Conservation (phyloP, 768 basidiomycete species). For the Neoboletus brunneissimus region DNA sequence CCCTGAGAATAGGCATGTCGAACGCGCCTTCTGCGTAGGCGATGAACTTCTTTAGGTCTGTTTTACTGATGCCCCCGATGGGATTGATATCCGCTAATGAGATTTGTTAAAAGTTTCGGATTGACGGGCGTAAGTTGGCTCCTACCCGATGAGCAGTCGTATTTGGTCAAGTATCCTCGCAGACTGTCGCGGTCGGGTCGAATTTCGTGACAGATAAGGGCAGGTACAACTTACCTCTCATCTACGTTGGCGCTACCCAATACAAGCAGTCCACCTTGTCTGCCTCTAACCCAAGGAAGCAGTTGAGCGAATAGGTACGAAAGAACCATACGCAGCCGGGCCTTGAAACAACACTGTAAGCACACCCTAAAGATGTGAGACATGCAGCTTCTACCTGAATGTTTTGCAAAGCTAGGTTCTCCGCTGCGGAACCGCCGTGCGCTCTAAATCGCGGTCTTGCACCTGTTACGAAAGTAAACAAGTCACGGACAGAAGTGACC, state of each 20-base stretch:
- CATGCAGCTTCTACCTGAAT: conserved; percentile 61
- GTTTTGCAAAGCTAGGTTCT: conserved; percentile 96
- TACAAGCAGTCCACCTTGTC: conserved; percentile 82
- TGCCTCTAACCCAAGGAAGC: conserved; percentile 86
- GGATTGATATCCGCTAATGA: conserved; percentile 90
- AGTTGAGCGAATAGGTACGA: conserved; percentile 95
- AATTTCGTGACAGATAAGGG: not conserved
- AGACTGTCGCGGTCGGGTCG: conserved; percentile 49
- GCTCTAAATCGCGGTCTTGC: conserved; percentile 71
- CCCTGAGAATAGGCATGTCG: conserved; percentile 77
- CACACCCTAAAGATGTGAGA: not conserved
- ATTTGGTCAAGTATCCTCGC: conserved; percentile 96
- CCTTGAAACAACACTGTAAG: conserved; percentile 43
- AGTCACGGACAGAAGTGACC: conserved; percentile 76
- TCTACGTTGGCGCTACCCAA: conserved; percentile 99
- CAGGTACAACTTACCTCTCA: conserved; percentile 63
- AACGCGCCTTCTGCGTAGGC: conserved; percentile 76
- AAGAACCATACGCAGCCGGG: conserved; percentile 90
- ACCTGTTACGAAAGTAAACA: conserved; percentile 83
- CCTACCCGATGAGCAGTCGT: conserved; percentile 89
- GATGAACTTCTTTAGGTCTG: conserved; percentile 95
- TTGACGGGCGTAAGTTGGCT: not conserved
- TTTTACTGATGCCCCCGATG: conserved; percentile 97
- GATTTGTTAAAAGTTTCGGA: not conserved
- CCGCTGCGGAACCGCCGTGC: conserved; percentile 82